A percentile compares a stretch with the other conserved stretches of the same genome.
Conservation (phyloP, 208 protist species). For the Leishmania gerbilli region DNA sequence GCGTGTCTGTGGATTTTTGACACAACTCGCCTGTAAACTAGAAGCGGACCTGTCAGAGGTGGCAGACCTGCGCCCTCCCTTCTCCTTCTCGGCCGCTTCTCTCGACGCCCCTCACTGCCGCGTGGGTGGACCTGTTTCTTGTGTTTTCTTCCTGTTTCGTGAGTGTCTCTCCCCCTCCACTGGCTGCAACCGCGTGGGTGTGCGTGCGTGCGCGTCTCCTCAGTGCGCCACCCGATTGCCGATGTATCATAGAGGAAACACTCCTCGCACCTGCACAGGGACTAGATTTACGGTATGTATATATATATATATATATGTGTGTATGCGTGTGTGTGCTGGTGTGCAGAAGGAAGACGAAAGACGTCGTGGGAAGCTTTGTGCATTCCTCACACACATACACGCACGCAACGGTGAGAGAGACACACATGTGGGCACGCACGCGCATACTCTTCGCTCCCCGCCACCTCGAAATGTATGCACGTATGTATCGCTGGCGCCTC, state of each 20-base stretch:
- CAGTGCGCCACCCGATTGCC: not conserved
- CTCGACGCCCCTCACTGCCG: not conserved
- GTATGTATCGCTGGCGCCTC: slow-evolving; percentile 5
- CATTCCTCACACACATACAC: not conserved
- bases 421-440: not conserved
- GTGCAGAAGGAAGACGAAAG: not conserved
- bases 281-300: not conserved
- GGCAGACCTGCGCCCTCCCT: not conserved
- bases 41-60: not conserved
- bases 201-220: not conserved
- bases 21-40: not conserved
- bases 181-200: not conserved
- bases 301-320: not conserved
- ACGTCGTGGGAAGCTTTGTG: not conserved
- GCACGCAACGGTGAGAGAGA: not conserved
- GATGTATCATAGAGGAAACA: not conserved
- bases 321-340: not conserved
- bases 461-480: not conserved
- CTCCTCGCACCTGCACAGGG: not conserved
- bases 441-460: not conserved
- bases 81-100: not conserved
- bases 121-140: not conserved
- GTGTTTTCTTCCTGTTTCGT: not conserved
- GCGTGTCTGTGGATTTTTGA: not conserved
- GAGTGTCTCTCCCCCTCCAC: not conserved